These are phyloP conservation scores for Loxodes magnus DNA, from an alignment of 73 alveolate species.

Conservation along the genomic window DNA sequence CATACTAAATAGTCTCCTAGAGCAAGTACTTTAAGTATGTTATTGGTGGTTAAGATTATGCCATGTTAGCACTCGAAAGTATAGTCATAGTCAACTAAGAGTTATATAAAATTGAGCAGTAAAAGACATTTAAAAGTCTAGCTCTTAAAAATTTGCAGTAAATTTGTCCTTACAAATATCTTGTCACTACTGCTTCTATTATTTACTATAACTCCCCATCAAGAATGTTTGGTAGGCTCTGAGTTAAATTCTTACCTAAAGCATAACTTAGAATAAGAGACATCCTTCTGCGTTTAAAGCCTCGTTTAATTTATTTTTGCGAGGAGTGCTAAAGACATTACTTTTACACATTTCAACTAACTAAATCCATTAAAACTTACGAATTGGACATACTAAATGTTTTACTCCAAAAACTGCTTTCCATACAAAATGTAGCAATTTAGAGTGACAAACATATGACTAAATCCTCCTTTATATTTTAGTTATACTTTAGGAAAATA, in stretches of 20 bases:
- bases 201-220: too few species aligned
- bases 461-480: not conserved
- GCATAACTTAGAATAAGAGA: not conserved
- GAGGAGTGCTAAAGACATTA: not conserved
- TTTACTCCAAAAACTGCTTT: conserved; percentile 1
- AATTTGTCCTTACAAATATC: not conserved
- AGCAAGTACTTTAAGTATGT: not conserved
- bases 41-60: not conserved
- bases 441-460: not conserved
- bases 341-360: not conserved
- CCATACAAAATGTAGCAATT: conserved; percentile 12
- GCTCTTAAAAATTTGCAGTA: not conserved
- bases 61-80: not conserved
- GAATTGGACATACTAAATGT: not conserved
- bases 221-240: too few species aligned
- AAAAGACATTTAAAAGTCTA: not conserved
- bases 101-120: not conserved
- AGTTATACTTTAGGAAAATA: not conserved
- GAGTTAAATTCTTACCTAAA: not conserved
- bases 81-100: not conserved
- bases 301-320: conserved; percentile 4
- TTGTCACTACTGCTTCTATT: not conserved
- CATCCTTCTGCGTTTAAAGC: conserved; percentile 11
- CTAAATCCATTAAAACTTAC: too few species aligned
- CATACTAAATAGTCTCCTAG: not conserved